These are phyloP conservation scores for Aspergillus haitiensis DNA, from an alignment of 495 filamentous ascomycete species.

Conservation along the genomic window DNA sequence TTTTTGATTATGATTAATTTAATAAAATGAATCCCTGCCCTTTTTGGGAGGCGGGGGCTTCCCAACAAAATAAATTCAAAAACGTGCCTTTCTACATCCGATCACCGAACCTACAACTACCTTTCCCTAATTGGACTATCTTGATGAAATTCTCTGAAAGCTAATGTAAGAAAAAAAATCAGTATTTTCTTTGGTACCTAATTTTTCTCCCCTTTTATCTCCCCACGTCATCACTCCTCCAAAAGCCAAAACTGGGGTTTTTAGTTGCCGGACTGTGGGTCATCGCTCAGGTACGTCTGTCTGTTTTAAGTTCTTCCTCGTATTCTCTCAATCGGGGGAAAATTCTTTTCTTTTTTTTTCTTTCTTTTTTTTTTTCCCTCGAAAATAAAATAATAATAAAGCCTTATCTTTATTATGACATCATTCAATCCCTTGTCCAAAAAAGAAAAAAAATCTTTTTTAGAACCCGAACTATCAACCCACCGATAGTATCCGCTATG, in stretches of 20 bases:
- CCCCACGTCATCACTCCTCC: slow-evolving; percentile 70
- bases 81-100: too few relatives aligned
- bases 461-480: too few relatives aligned
- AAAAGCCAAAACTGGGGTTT: slow-evolving; percentile 57
- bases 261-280: slow-evolving; percentile 70
- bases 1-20: background rate
- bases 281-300: slow-evolving; percentile 53
- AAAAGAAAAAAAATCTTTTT: too few relatives aligned
- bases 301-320: background rate
- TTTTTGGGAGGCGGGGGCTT: too few relatives aligned
- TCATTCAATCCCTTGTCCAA: too few relatives aligned
- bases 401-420: background rate
- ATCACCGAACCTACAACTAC: too few relatives aligned
- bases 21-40: background rate
- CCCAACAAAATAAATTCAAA: background rate
- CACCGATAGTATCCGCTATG: too few relatives aligned
- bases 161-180: background rate
- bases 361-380: background rate
- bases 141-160: too few relatives aligned
- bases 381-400: background rate
- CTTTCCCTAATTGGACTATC: too few relatives aligned
- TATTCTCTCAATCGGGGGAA: background rate
- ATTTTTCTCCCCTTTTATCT: slow-evolving; percentile 91
- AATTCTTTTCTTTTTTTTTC: slow-evolving; percentile 2
- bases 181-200: slow-evolving; percentile 99